Base-by-base conservation (phyloP, 495 filamentous ascomycete species). In the Pyronema omphalodes region DNA sequence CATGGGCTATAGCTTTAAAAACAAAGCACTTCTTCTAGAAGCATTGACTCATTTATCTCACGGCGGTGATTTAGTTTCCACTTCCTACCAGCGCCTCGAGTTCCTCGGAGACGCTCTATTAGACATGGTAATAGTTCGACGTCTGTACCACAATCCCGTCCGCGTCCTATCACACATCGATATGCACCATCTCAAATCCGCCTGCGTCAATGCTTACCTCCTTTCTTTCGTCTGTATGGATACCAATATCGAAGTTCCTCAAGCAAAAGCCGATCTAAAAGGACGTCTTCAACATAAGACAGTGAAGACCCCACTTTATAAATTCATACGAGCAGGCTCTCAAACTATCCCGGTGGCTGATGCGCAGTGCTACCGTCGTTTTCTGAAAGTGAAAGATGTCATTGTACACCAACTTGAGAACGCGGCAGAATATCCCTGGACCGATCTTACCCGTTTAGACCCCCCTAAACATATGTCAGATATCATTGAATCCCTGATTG, bases 91-190 rank as follows among this genome's bases (percentile, higher is more conserved):
- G 58, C 80, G 88, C 0, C 74, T 95, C 11, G 91, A 98, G 64
- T 96, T 87, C 66, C 72, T 95, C 0, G 91, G 91, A 7, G 91
- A 98, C 61, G 75, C 87, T 0, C 69, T 94, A 9, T 76, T 98
- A 0, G 91, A 98, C 63, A 78, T 76, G 64, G 65, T 94, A 48
- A 71, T 96, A 45, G 74, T 82, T 7, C 69, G 67, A 1, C 66
- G 65, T 0, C 68, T 86, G 7, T 77, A 70, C 56, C 60, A 68
- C 0, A 67, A 70, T 37, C 62, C 68, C 1, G 57, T 59, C n/a
- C 39, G 55, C 7, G 60, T 73, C 12, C 68, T 89, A 14, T 63
- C 73, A 0, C 77, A 84, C 44, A 66, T 74, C 9, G 61, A 76
- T 14, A 88, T 98, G 79, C 86, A 91, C 55, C 64, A 74, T 0